phyloP scores from a whole-genome alignment of 306 rosid species.

The Dryas octopetala region DNA sequence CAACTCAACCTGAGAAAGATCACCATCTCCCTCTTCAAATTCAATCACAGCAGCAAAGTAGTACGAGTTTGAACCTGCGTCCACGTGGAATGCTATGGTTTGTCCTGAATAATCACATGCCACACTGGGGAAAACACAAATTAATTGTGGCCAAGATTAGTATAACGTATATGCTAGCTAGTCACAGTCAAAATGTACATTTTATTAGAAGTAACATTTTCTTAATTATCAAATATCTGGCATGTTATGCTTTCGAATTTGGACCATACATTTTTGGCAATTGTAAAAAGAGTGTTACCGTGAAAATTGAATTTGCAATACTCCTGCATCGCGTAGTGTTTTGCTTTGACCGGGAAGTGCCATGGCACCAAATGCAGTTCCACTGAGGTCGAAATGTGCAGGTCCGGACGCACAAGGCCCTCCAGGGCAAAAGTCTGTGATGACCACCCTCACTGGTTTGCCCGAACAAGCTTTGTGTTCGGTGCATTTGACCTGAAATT shows the following conservation, averaged over 20 bases:
- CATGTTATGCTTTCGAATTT: too few species aligned
- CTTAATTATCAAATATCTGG: neutral
- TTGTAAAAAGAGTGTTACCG: slow-evolving; percentile 22
- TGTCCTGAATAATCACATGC: slow-evolving; percentile 40
- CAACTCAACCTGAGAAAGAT: slow-evolving; percentile 33
- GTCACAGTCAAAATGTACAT: too few species aligned
- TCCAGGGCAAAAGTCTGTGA: slow-evolving; percentile 46
- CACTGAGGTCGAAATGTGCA: slow-evolving; percentile 50
- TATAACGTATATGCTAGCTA: neutral
- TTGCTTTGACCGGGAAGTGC: slow-evolving; percentile 31
- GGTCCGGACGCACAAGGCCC: slow-evolving; percentile 22
- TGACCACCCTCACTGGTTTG: slow-evolving; percentile 36
- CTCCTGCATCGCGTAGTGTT: slow-evolving; percentile 36
- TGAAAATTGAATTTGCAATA: slow-evolving; percentile 28
- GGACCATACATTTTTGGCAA: neutral
- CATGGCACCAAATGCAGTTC: slow-evolving; percentile 56
- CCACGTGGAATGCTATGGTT: slow-evolving; percentile 36
- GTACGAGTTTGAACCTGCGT: slow-evolving; percentile 34
- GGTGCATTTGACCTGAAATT: slow-evolving; percentile 32
- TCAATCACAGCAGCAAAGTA: slow-evolving; percentile 37
- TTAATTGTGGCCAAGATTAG: neutral
- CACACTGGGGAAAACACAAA: slow-evolving; percentile 17
- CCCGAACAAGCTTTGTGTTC: slow-evolving; percentile 36
- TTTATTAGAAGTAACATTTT: neutral
- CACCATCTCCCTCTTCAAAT: slow-evolving; percentile 45